Evolutionary conservation across 805 yeast species (phyloP).

Genomic region (Lipomyces yamanashiensis): DNA sequence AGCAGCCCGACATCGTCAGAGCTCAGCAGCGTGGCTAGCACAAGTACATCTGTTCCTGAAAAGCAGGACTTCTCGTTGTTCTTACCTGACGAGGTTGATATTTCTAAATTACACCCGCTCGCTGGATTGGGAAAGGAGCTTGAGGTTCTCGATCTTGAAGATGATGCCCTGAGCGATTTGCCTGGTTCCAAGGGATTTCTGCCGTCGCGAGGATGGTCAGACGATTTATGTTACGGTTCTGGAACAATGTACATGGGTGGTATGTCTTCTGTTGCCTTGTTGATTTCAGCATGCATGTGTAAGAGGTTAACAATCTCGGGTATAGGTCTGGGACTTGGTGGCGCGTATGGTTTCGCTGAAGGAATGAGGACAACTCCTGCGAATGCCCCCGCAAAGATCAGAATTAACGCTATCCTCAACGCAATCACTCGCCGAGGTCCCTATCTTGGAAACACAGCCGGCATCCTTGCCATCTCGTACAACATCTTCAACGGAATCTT

Average conservation of each 20-base stretch:
- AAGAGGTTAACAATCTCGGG: too few relatives aligned
- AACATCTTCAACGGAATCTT: constrained; percentile 75
- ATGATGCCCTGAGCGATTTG: constrained; percentile 71
- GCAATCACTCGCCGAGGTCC: constrained; percentile 96
- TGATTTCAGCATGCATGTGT: not conserved
- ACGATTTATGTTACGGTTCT: constrained; percentile 96
- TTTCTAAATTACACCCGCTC: constrained; percentile 37
- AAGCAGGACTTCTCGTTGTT: constrained; percentile 17
- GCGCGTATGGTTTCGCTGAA: constrained; percentile 83
- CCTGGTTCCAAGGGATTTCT: constrained; percentile 89
- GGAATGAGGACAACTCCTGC: constrained; percentile 80
- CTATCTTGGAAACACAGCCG: constrained; percentile 91
- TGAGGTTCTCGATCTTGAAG: constrained; percentile 88
- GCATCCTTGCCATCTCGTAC: constrained; percentile 88
- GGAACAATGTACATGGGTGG: constrained; percentile 84
- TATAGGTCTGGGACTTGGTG: constrained; percentile 82
- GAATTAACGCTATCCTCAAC: constrained; percentile 87
- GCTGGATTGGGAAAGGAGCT: constrained; percentile 48
- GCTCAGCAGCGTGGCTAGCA: not conserved
- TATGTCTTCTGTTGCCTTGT: constrained; percentile 9
- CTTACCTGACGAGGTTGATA: constrained; percentile 31
- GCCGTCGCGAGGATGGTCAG: constrained; percentile 97
- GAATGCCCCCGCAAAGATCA: constrained; percentile 75
- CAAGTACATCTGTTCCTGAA: not conserved
- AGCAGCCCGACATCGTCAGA: constrained; percentile 1